Evolutionary conservation across 192 early-diverging fungal species (phyloP).

Genomic region (Lunasporangiospora selenospora): DNA sequence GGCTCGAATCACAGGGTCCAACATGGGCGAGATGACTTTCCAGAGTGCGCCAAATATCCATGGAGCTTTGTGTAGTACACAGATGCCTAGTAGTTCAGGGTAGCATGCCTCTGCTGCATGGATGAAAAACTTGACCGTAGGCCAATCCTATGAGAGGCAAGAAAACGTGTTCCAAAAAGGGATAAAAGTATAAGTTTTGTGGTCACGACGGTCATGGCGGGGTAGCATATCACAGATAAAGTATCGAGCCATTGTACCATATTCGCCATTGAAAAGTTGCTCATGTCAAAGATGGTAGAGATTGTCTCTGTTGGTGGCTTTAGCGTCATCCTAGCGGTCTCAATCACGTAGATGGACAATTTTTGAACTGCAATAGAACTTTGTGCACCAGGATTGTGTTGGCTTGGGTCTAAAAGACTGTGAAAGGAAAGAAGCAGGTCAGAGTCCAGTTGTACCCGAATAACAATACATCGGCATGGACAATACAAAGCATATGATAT

Average conservation of each 20-base stretch:
- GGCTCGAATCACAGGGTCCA: slow-evolving; percentile 88
- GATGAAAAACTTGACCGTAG: slow-evolving; percentile 76
- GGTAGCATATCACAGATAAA: too few relatives aligned
- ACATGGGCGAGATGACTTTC: slow-evolving; percentile 78
- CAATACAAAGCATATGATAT: too few relatives aligned
- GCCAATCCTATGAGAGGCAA: slow-evolving; percentile 75
- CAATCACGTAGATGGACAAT: slow-evolving; percentile 73
- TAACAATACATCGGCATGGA: too few relatives aligned
- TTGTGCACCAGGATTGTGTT: slow-evolving; percentile 58
- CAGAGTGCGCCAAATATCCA: slow-evolving; percentile 85
- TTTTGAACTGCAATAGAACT: slow-evolving; percentile 66
- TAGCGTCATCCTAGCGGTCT: slow-evolving; percentile 66
- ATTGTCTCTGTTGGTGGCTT: slow-evolving; percentile 67
- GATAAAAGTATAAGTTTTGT: too few relatives aligned
- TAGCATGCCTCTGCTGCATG: slow-evolving; percentile 84
- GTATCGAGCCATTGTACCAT: slow-evolving; percentile 49
- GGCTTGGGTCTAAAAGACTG: slow-evolving; percentile 52
- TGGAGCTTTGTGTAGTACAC: slow-evolving; percentile 84
- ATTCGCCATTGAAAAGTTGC: slow-evolving; percentile 76
- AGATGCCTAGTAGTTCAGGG: slow-evolving; percentile 81
- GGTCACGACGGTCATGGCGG: too few relatives aligned
- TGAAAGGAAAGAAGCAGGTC: too few relatives aligned
- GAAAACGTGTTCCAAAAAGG: too few relatives aligned
- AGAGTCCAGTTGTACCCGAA: too few relatives aligned
- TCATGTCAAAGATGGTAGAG: slow-evolving; percentile 83